Evolutionary conservation across 225 moss, liverwort and hornwort genomes (phyloP).

Genomic region (Thuidium tamariscinum): DNA sequence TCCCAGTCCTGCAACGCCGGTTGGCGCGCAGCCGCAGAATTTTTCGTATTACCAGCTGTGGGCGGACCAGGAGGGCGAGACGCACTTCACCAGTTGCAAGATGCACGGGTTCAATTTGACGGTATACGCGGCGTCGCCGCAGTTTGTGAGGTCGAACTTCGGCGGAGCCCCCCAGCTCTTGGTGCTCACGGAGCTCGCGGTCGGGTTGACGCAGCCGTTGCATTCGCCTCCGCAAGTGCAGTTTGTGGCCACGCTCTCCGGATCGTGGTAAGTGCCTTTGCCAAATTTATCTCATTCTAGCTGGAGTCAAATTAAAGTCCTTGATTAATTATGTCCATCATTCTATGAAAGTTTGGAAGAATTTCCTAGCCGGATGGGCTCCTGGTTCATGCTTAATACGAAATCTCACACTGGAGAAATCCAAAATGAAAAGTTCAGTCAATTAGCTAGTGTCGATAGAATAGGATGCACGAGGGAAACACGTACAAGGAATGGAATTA

Average conservation of each 20-base stretch:
- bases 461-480: not conserved
- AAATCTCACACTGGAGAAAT: not conserved
- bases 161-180: slow-evolving; percentile 25
- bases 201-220: slow-evolving; percentile 53
- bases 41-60: slow-evolving; percentile 49
- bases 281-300: not conserved
- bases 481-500: too few relatives aligned
- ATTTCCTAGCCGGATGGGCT: not conserved
- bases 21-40: not conserved
- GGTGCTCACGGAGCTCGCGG: slow-evolving; percentile 53
- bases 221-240: slow-evolving; percentile 64
- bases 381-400: not conserved
- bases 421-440: not conserved
- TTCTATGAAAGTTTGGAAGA: not conserved
- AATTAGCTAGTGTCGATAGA: not conserved
- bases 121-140: slow-evolving; percentile 30
- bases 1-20: not conserved
- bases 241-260: slow-evolving; percentile 61
- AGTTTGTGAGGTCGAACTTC: slow-evolving; percentile 46
- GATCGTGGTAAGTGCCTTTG: slow-evolving; percentile 32
- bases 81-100: slow-evolving; percentile 53
- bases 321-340: not conserved
- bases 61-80: slow-evolving; percentile 57
- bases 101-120: slow-evolving; percentile 48
- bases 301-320: not conserved